Percentiles rank a stretch among this genome's conserved stretches.
Evolutionary conservation across 1,284 basidiomycete genomes (phyloP).

Genomic region (Naganishia liquefaciens): DNA sequence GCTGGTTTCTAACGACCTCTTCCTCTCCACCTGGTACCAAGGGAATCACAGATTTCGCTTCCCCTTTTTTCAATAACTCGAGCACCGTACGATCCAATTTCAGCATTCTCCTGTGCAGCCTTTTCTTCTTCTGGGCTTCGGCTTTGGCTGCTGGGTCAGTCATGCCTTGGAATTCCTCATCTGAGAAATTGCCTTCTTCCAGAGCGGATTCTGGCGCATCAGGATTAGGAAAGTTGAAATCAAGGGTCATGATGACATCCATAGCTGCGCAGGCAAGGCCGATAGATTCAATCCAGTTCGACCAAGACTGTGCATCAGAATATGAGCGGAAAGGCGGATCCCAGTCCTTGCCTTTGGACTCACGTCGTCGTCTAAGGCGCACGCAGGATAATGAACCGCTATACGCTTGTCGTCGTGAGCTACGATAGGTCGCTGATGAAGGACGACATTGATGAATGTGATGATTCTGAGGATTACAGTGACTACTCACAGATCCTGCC

Average conservation of each 20-base stretch:
- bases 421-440: constrained; percentile 41
- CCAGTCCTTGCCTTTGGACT: background rate
- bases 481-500: constrained; percentile 34
- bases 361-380: constrained; percentile 41
- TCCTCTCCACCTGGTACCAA: constrained; percentile 53
- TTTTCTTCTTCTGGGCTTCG: constrained; percentile 29
- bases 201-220: background rate
- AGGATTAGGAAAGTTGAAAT: constrained; percentile 38
- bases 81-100: constrained; percentile 47
- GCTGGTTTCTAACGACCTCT: constrained; percentile 52
- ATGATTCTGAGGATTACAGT: background rate
- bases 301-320: constrained; percentile 41
- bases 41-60: constrained; percentile 46
- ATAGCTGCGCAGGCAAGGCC: constrained; percentile 45
- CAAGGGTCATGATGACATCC: constrained; percentile 45
- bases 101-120: constrained; percentile 40
- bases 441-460: background rate
- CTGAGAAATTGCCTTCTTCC: constrained; percentile 14
- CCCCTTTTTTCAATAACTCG: constrained; percentile 48
- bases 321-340: background rate
- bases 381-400: constrained; percentile 49
- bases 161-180: constrained; percentile 32
- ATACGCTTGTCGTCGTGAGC: constrained; percentile 49
- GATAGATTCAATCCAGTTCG: constrained; percentile 48
- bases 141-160: constrained; percentile 4